Base-by-base conservation (phyloP, 495 filamentous ascomycete species). In the Penicillium herquei region DNA sequence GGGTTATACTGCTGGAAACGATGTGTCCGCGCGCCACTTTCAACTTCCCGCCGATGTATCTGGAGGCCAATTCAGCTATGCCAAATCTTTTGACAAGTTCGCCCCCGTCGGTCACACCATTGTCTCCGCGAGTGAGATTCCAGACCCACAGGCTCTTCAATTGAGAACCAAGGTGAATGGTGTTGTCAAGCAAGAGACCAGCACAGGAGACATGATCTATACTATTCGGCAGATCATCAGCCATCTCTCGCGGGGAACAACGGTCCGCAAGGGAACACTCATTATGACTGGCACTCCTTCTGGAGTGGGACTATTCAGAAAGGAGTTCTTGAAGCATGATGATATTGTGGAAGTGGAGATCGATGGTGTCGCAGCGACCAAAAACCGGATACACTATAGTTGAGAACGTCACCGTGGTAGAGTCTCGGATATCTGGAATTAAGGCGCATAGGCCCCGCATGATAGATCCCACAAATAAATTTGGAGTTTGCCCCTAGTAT, bases 61-160 rank as follows among this genome's bases (percentile, higher is more conserved):
- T 1, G 84, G 87, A 2, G 81, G 85, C 0, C 88, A 91, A 67
- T 91, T 87, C 87, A 76, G 75, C 0, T 66, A 88, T 0, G 87
- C 87, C 10, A 92, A 92, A 68, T 86, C 87, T 0, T 91, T 89
- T 61, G 88, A 92, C 67, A 81, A 84, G 35, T 90, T 86, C 83
- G 88, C 86, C n/a, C 88, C 88, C 0, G 84, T 80, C 51, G 89
- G 88, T 1, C 88, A 87, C 31, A 84, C 83, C 1, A 85, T 91
- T 52, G 81, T 88, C 9, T 77, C 74, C 35, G 62, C 68, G 46
- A 59, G 64, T 0, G 49, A 87, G 48, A 81, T 91, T 49, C 67
- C 70, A 30, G 63, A 68, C 57, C 87, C 86, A 0, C 84, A 87
- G 61, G 68, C 55, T n/a, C 66, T 89, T 17, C 71, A 62, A 45